Evolutionary conservation across 2,329 filamentous ascomycete genomes (phyloP).

Genomic region (Phymatotrichopsis omnivora): DNA sequence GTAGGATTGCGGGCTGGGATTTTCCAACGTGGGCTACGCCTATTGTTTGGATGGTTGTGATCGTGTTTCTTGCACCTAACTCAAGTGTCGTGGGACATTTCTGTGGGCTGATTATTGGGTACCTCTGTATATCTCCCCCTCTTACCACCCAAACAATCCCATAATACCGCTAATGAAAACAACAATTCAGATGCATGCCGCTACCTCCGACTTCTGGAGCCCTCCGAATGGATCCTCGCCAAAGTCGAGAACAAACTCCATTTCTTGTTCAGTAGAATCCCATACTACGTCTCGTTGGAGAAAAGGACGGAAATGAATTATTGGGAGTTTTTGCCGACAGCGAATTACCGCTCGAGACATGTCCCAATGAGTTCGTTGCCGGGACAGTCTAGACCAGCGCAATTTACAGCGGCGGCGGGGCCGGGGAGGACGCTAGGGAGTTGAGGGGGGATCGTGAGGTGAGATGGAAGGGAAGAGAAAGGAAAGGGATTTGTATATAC

Average conservation of each 20-base stretch:
- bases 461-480: too few species aligned
- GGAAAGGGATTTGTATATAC: too few species aligned
- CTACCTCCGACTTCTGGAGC: conserved; percentile 79
- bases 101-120: conserved; percentile 73
- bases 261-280: conserved; percentile 38
- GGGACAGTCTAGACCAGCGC: not conserved
- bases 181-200: conserved; percentile 61
- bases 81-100: conserved; percentile 81
- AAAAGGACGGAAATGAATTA: conserved; percentile 23
- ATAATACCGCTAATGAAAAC: conserved; percentile 26
- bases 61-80: conserved; percentile 65
- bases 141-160: not conserved
- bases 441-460: not conserved
- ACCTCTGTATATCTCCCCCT: conserved; percentile 55
- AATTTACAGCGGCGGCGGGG: conserved; percentile 5
- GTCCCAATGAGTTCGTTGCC: not conserved
- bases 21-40: conserved; percentile 92
- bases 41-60: conserved; percentile 62
- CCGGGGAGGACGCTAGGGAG: conserved; percentile 14
- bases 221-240: conserved; percentile 75
- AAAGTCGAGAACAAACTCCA: conserved; percentile 87
- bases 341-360: conserved; percentile 11
- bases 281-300: conserved; percentile 24
- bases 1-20: conserved; percentile 49
- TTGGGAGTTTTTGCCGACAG: conserved; percentile 22